Base-by-base conservation (phyloP, 208 protist genomes). In the Wallacemonas rigidus region DNA sequence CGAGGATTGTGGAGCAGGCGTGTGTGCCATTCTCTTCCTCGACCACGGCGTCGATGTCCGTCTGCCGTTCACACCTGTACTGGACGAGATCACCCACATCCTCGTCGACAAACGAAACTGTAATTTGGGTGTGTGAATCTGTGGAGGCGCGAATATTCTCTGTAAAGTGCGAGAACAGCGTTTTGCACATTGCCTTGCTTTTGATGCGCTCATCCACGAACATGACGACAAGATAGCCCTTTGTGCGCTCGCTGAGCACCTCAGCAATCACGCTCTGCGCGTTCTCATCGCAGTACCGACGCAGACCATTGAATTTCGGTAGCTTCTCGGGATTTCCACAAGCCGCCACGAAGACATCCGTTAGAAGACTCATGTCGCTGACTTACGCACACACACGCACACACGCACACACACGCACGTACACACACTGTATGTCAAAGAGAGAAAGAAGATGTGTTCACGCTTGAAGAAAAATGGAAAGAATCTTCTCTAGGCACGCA, bases 51-150 rank as follows among this genome's bases (percentile, higher is more conserved):
- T 83, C 75, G 68, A 93, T 87, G 60, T 88, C 85, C 43, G 57
- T 74, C 7, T 77, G 71, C 8, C 83, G 79, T 51, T 93, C 81
- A 67, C 85, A 93, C 6, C 77, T 67, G 69, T 89, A 91, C 54
- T 88, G 76, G 36, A 91, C 76, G 48, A 88, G 26, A 41, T 84
- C 83, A 50, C 80, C 75, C 12, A 72, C 68, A 8, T 68, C 67
- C 44, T 88, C 80, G 17, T 91, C 82, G 9, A 86, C 84, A 76
- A 88, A 89, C n/a, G 81, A 88, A 3, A 91, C 64, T n/a, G 43
- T 77, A 48, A 93, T 81, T 51, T 84, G 78, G 1, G 72, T 86
- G 68, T 82, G 80, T n/a, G 75, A 68, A 35, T 74, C 73, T 4
- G 9, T 35, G 8, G 61, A 76, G 5, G 71, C 69, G 1, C 40